Base-by-base conservation (phyloP, 2,329 filamentous ascomycete species). In the Aspergillus sp. region DNA sequence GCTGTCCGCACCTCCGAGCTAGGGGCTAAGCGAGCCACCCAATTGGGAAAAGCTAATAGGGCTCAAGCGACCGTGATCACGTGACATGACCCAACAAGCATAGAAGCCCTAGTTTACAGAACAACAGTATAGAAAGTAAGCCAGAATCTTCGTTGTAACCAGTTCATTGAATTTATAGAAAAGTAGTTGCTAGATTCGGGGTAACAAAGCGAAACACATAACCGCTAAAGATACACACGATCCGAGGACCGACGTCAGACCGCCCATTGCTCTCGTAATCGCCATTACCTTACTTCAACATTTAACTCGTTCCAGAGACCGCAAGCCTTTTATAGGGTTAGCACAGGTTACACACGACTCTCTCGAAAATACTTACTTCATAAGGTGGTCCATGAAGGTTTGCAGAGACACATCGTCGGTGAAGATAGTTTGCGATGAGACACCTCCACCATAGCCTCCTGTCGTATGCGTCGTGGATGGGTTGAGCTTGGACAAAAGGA, bases 311-410 rank as follows among this genome's bases (percentile, higher is more conserved):
- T 67, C 79, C 79, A 59, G 79, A 80, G 46, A 81, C 79, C 50
- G 79, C 79, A 66, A 81, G 76, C 65, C 79, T 81, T 37, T 30
- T 7, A 9, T 11, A 61, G 27, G 53, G 63, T 76, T 70, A 75
- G 70, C 41, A 66, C 44, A 30, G 11, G 12, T 11, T 7, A 12
- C 4, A 46, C 17, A 15, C 37, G 8, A 15, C 40, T 19, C 27
- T 50, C 2, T 5, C 9, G 22, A 33, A 12, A 17, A 9, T 19
- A 82, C 88, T 78, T 82, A 93, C 91, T 99, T 99, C 95, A 99
- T 99, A 73, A 99, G 81, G 78, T 98, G 93, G 70, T 99, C 95
- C 95, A 99, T 99, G 73, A 99, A 99, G 1, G 93, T 98, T 77
- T 98, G 93, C 72, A 99, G 80, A 54, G 92, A 97, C 54, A 99